Evolutionary conservation across 176 grass and related monocot genomes (phyloP).

Genomic region (Pontederia paniculata): DNA sequence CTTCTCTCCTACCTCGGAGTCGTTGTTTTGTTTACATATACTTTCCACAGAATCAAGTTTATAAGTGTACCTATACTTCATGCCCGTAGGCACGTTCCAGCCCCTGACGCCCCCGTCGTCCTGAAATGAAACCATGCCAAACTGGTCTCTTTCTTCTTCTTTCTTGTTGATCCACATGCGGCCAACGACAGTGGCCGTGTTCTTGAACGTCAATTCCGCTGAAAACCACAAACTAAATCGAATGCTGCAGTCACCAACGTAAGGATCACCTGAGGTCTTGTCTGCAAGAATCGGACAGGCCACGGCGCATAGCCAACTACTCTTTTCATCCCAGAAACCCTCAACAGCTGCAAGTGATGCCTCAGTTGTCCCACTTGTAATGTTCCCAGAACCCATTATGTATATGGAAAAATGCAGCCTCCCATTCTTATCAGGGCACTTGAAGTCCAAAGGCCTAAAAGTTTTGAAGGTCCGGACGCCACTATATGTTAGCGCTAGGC

Average conservation of each 20-base stretch:
- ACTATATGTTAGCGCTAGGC: too few relatives aligned
- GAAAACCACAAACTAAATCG: conserved; percentile 33
- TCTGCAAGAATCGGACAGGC: conserved; percentile 25
- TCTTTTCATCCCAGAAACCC: conserved; percentile 31
- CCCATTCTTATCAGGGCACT: conserved; percentile 24
- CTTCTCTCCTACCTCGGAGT: background rate
- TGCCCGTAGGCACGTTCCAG: background rate
- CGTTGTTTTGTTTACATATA: background rate
- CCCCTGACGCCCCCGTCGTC: too few relatives aligned
- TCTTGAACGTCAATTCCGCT: conserved; percentile 16
- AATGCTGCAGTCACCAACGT: conserved; percentile 16
- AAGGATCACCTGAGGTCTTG: conserved; percentile 1
- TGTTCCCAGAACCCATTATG: background rate
- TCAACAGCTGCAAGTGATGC: conserved; percentile 35
- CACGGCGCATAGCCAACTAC: conserved; percentile 27
- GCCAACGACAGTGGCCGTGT: conserved; percentile 13
- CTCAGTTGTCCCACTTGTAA: background rate
- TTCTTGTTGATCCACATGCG: conserved; percentile 27
- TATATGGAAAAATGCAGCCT: conserved; percentile 32
- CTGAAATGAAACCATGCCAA: background rate
- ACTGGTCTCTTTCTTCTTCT: background rate
- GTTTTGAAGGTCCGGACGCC: too few relatives aligned
- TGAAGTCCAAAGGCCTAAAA: too few relatives aligned
- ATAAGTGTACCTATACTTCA: conserved; percentile 9
- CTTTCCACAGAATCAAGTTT: conserved; percentile 1